phyloP scores from a whole-genome alignment of 1,284 basidiomycete genomes.

The Megacollybia platyphylla region DNA sequence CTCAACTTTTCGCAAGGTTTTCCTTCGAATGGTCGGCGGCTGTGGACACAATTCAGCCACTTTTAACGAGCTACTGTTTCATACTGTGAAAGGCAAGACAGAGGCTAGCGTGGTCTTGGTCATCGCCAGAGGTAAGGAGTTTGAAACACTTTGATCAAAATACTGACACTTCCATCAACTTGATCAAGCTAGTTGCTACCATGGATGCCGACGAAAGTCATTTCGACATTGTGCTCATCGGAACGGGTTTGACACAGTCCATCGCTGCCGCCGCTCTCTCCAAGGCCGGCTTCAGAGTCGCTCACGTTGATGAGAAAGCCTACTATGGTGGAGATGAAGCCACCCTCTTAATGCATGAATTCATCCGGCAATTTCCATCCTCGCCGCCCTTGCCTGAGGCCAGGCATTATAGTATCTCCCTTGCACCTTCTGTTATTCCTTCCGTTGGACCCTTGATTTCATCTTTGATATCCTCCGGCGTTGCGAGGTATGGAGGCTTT shows the following conservation, averaged over 20 bases:
- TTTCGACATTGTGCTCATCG: conserved; percentile 78
- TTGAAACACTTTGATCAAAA: background rate
- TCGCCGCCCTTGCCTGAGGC: conserved; percentile 25
- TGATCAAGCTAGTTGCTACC: no score
- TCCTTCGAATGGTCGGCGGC: conserved; percentile 16
- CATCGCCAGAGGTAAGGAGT: background rate
- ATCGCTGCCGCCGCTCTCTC: conserved; percentile 81
- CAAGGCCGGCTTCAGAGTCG: conserved; percentile 76
- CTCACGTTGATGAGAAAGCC: conserved; percentile 76
- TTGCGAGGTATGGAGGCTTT: conserved; percentile 85
- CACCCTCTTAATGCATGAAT: conserved; percentile 71
- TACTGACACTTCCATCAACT: no score
- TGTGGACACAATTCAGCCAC: background rate
- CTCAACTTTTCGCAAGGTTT: conserved; percentile 29
- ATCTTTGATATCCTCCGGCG: conserved; percentile 73
- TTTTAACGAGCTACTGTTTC: background rate
- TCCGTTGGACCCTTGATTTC: conserved; percentile 74
- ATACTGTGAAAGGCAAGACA: background rate
- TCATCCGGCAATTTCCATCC: conserved; percentile 52
- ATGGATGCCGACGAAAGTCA: background rate
- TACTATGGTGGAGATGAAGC: conserved; percentile 85
- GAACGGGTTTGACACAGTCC: conserved; percentile 83
- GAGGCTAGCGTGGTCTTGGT: background rate
- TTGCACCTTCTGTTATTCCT: conserved; percentile 75
- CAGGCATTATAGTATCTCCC: conserved; percentile 70